A percentile compares a stretch with the other conserved stretches of the same genome.
phyloP scores from a whole-genome alignment of 192 early-diverging fungal genomes.

The Podochytrium sp. region DNA sequence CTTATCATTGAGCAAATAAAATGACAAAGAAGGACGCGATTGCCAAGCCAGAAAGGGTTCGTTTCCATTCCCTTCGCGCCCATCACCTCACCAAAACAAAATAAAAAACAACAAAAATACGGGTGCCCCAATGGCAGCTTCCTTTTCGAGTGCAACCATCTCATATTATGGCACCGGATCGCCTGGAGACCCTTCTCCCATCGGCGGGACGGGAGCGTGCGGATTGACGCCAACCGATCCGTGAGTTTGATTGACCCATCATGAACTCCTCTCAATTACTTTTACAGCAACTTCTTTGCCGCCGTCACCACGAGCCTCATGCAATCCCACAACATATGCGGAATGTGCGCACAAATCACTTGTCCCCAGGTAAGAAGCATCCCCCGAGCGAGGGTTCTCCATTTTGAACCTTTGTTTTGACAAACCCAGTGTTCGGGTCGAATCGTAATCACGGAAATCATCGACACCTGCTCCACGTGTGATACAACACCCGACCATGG shows the following conservation, averaged over 20 bases:
- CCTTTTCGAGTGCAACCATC: slow-evolving; percentile 12
- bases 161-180: slow-evolving; percentile 18
- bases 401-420: no score
- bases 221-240: not conserved
- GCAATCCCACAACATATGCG: not conserved
- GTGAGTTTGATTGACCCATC: no score
- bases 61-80: no score
- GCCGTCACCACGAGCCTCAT: not conserved
- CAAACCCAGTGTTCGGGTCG: slow-evolving; percentile 4
- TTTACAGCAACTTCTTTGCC: slow-evolving; percentile 26
- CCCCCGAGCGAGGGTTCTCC: no score
- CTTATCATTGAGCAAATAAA: no score
- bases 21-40: no score
- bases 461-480: slow-evolving; percentile 7
- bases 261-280: no score
- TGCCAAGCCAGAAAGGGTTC: no score
- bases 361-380: slow-evolving; percentile 11
- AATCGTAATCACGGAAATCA: not conserved
- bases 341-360: slow-evolving; percentile 2
- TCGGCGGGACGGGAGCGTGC: slow-evolving; percentile 4
- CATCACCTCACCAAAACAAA: no score
- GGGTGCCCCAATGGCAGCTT: not conserved
- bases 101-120: not conserved
- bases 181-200: slow-evolving; percentile 13
- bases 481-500: no score